Evolutionary conservation across 1,284 basidiomycete species (phyloP), one percentile per base, ranked within the genome.

Genomic region (Schizophyllum commune): DNA sequence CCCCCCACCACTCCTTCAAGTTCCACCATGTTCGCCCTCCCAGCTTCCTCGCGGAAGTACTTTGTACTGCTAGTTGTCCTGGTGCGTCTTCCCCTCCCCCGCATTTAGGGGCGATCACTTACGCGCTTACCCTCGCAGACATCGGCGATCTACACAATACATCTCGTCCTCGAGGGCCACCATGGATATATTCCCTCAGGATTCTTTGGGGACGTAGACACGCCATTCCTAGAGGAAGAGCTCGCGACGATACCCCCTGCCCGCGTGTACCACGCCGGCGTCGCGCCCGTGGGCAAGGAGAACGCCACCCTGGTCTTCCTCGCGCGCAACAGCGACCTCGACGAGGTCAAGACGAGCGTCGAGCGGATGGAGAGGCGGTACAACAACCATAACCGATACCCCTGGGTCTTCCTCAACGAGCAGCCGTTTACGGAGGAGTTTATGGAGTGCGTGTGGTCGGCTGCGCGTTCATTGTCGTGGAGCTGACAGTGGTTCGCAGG

Each of bases 321-420:
- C 3, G 76, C 76, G 13, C 71, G 77, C 39, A 80, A 79, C 61
- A 71, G 64, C 58, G 78, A 81, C 57, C 61, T 79, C 13, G 65
- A 68, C 5, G 77, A 73, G 55, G 71, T 72, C 1, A 68, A 74
- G 2, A 65, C 69, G 5, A 77, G 75, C 56, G 73, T 81, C 47
- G 69, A 69, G 61, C 78, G 82, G 58, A 71, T 86, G 21, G 84
- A 86, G 63, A 77, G 83, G 56, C 72, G 78, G 19, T 86, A 90
- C 71, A 91, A 91, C 70, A 75, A 78, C 63, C 79, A 81, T 67
- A 84, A 80, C 64, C 74, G 80, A 22, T 91, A 91, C 68, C 86
- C 88, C 8, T 91, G 84, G 75, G 83, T 89, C 13, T 80, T 91
- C 64, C 74, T 91, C 55, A 91, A 91, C 68, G 89, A 91, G 32